Evolutionary conservation across 306 rosid genomes (phyloP).

Genomic region (Trifolium dubium): DNA sequence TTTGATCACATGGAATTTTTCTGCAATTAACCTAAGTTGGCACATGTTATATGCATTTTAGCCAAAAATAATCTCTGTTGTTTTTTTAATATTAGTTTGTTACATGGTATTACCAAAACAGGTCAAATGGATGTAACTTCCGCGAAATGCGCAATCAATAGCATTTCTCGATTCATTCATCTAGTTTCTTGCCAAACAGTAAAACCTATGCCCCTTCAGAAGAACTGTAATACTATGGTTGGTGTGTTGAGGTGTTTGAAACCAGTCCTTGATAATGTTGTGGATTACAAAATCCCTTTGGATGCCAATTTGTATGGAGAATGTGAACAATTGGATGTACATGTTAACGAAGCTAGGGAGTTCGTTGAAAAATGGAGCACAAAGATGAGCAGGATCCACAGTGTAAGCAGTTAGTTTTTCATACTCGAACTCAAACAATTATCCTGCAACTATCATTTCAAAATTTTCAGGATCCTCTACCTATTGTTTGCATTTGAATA

Average conservation of each 20-base stretch:
- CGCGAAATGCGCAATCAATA: constrained; percentile 75
- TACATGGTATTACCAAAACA: constrained; percentile 45
- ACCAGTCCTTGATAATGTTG: constrained; percentile 75
- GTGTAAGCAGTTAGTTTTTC: constrained; percentile 54
- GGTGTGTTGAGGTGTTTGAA: constrained; percentile 77
- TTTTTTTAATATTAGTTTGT: constrained; percentile 33
- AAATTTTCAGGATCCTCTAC: constrained; percentile 29
- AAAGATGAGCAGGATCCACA: constrained; percentile 73
- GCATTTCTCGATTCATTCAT: constrained; percentile 85
- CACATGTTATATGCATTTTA: constrained; percentile 6
- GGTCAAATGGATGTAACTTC: constrained; percentile 72
- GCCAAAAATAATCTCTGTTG: constrained; percentile 17
- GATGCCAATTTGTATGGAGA: constrained; percentile 61
- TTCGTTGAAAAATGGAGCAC: constrained; percentile 75
- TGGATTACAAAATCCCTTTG: constrained; percentile 55
- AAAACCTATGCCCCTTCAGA: constrained; percentile 68
- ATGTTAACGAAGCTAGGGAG: constrained; percentile 77
- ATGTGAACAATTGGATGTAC: constrained; percentile 74
- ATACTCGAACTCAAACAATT: constrained; percentile 8
- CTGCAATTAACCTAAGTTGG: neutral
- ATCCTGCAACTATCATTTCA: constrained; percentile 14
- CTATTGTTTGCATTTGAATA: constrained; percentile 33
- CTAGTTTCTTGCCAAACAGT: constrained; percentile 76
- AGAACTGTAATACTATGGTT: constrained; percentile 60
- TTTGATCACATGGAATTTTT: neutral